Percentiles rank a stretch among this genome's conserved stretches.
Conservation (phyloP, 2,329 filamentous ascomycete species). For the Penicillium sp. region DNA sequence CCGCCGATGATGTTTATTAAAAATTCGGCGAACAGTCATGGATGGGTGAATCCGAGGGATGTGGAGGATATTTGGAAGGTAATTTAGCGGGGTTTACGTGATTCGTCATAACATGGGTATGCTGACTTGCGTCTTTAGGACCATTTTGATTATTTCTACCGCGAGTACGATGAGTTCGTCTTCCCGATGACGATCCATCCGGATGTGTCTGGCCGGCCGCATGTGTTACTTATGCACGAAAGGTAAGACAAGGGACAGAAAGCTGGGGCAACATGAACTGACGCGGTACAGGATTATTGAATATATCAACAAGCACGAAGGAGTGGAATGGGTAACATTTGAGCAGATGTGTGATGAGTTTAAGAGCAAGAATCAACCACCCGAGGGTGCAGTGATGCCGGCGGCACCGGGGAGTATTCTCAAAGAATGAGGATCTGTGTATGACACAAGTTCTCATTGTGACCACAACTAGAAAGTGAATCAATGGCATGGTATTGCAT, state of each 20-base stretch:
- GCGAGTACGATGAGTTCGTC: conserved; percentile 74
- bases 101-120: too few species aligned
- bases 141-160: conserved; percentile 68
- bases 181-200: conserved; percentile 78
- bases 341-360: conserved; percentile 72
- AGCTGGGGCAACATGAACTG: not conserved
- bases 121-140: conserved; percentile 33
- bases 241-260: conserved; percentile 43
- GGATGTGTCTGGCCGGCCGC: conserved; percentile 69
- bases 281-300: conserved; percentile 56
- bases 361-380: conserved; percentile 48
- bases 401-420: conserved; percentile 3
- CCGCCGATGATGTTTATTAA: conserved; percentile 51
- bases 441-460: not conserved
- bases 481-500: not conserved
- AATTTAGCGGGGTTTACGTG: not conserved
- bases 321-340: conserved; percentile 54
- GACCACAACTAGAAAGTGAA: not conserved
- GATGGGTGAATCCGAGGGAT: conserved; percentile 60
- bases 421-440: not conserved
- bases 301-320: conserved; percentile 64
- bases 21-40: conserved; percentile 52
- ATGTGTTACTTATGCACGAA: conserved; percentile 73
- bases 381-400: conserved; percentile 28
- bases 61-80: conserved; percentile 59